phyloP scores from a whole-genome alignment of 2,329 filamentous ascomycete species.

The Cyclaneusma minus region DNA sequence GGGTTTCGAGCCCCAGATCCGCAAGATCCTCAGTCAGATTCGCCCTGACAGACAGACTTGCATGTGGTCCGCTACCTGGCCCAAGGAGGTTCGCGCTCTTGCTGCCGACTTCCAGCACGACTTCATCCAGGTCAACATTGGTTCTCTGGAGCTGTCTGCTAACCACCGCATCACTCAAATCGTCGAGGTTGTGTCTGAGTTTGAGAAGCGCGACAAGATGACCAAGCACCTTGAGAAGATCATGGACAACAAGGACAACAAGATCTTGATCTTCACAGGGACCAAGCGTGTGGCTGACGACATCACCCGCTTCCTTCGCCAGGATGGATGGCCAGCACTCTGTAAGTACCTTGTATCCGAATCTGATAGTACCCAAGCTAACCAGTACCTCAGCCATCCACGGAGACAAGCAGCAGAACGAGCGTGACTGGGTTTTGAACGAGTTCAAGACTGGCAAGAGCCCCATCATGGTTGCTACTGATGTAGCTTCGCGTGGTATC shows the following conservation, averaged over 20 bases:
- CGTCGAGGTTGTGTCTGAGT: slow-evolving; percentile 88
- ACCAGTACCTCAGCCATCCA: slow-evolving; percentile 59
- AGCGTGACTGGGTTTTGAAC: slow-evolving; percentile 98
- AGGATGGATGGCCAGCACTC: slow-evolving; percentile 93
- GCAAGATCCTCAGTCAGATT: slow-evolving; percentile 96
- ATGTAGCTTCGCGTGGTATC: slow-evolving; percentile 99
- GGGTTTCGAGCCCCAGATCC: slow-evolving; percentile 99
- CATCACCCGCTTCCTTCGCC: slow-evolving; percentile 91
- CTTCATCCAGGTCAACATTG: slow-evolving; percentile 98
- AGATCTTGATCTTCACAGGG: slow-evolving; percentile 86
- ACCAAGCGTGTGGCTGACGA: slow-evolving; percentile 95
- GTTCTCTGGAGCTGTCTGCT: slow-evolving; percentile 87
- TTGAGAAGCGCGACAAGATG: slow-evolving; percentile 96
- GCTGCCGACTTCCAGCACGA: slow-evolving; percentile 83
- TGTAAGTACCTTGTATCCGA: slow-evolving; percentile 51
- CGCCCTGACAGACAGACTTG: slow-evolving; percentile 96
- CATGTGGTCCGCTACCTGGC: slow-evolving; percentile 99
- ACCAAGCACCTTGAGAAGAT: slow-evolving; percentile 95
- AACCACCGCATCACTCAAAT: slow-evolving; percentile 98
- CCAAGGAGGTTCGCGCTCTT: slow-evolving; percentile 90
- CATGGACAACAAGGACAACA: slow-evolving; percentile 93
- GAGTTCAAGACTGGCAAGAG: slow-evolving; percentile 99
- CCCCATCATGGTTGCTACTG: slow-evolving; percentile 99
- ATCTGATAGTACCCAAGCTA: slow-evolving; percentile 28
- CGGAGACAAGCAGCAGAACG: slow-evolving; percentile 98